These are phyloP conservation scores for Murraya koenigii DNA, from an alignment of 345 rosid species.

Conservation along the genomic window DNA sequence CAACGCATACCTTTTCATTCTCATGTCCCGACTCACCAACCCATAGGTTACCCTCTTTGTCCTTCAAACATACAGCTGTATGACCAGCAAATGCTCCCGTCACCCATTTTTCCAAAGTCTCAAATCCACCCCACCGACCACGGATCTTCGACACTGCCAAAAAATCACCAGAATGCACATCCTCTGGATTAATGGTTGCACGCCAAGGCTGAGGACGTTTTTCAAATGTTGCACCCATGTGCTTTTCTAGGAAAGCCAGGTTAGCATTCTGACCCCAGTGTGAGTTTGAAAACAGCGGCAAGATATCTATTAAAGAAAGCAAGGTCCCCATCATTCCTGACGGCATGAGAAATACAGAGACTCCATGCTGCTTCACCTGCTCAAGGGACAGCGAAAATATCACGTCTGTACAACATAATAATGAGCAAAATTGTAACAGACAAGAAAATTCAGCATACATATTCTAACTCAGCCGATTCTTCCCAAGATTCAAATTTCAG, in stretches of 20 bases:
- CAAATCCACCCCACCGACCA: slow-evolving; percentile 99
- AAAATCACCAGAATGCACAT: slow-evolving; percentile 90
- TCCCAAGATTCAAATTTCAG: slow-evolving; percentile 89
- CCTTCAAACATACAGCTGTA: slow-evolving; percentile 96
- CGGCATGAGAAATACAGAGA: slow-evolving; percentile 96
- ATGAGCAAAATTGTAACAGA: not conserved
- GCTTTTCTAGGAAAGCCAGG: slow-evolving; percentile 73
- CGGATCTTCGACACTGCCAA: slow-evolving; percentile 91
- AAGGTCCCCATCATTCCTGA: slow-evolving; percentile 95
- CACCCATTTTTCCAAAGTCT: slow-evolving; percentile 98
- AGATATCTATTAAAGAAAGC: slow-evolving; percentile 76
- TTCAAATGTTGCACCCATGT: slow-evolving; percentile 93
- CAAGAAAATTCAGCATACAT: slow-evolving; percentile 43
- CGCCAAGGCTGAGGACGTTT: slow-evolving; percentile 80
- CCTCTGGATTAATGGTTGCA: slow-evolving; percentile 58
- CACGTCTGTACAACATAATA: slow-evolving; percentile 9
- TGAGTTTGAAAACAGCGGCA: slow-evolving; percentile 89
- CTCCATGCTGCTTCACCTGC: slow-evolving; percentile 92
- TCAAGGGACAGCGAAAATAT: slow-evolving; percentile 16
- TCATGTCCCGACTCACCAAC: slow-evolving; percentile 99
- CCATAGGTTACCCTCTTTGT: slow-evolving; percentile 89
- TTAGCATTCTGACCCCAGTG: slow-evolving; percentile 93
- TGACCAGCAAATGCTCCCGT: slow-evolving; percentile 99
- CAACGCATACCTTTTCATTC: slow-evolving; percentile 77
- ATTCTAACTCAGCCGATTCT: slow-evolving; percentile 81